phyloP scores from a whole-genome alignment of 148 eudicot genomes.

The Vaccinium darrowii region DNA sequence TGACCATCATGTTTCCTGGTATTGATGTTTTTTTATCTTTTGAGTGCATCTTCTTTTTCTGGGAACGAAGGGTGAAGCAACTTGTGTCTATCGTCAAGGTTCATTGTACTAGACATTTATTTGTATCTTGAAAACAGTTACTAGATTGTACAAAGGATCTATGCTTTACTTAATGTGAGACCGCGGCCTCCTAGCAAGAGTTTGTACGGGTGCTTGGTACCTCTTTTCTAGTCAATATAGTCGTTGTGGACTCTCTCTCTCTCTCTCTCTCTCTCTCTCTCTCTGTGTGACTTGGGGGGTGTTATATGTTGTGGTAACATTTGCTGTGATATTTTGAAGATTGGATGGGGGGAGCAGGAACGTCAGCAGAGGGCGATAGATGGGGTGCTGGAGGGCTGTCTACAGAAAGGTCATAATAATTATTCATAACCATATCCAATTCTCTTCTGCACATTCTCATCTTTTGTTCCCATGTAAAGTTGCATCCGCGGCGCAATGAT shows the following conservation, averaged over 20 bases:
- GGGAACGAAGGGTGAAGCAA: neutral
- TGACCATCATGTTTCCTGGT: neutral
- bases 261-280: neutral
- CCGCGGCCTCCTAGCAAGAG: neutral
- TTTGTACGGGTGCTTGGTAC: neutral
- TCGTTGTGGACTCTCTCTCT: neutral
- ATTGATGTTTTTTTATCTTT: neutral
- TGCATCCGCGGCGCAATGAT: neutral
- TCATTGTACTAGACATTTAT: neutral
- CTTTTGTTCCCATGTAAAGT: neutral
- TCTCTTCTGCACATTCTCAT: neutral
- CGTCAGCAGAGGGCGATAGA: slow-evolving; percentile 51
- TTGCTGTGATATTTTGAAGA: slow-evolving; percentile 37
- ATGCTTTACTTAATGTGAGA: neutral
- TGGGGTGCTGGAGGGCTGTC: slow-evolving; percentile 52
- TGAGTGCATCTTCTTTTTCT: neutral
- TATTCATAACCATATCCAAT: neutral
- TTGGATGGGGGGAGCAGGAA: slow-evolving; percentile 69
- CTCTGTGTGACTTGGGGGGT: neutral
- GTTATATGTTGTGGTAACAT: neutral
- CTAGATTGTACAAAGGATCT: slow-evolving; percentile 4
- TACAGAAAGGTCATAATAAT: slow-evolving; percentile 48
- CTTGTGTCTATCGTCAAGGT: neutral
- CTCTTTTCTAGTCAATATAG: neutral
- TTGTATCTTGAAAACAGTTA: neutral